Base-by-base conservation (phyloP, 148 eudicot genomes). In the Arctostaphylos glauca region DNA sequence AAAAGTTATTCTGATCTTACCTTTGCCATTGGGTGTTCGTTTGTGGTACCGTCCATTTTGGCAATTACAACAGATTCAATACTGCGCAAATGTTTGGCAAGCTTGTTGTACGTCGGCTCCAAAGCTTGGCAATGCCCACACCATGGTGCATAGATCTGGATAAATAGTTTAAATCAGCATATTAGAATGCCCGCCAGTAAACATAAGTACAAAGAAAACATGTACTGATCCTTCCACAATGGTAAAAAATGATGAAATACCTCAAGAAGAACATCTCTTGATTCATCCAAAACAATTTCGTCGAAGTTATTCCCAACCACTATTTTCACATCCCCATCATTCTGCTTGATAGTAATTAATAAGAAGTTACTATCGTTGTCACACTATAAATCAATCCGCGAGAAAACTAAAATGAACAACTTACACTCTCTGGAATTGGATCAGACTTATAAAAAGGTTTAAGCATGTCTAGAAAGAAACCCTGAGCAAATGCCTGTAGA, bases 11-110 rank as follows among this genome's bases (percentile, higher is more conserved):
- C 15, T 0, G 21, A 79, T 50, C 21, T 74, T 92, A 96, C 98
- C 98, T 92, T 96, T 13, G 91, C 96, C 70, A 85, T 89, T 2
- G 96, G 98, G 88, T 96, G 98, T 81, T 96, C 98, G 74, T 96
- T 96, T 80, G 98, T 94, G 77, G 98, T 96, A 83, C 98, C 98
- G 48, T 96, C 98, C 98, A 96, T 96, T 86, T 96, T 96, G 84
- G 98, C 97, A 76, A 96, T 83, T 53, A 91, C 89, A 75, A 96
- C 86, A 59, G 98, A 96, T 52, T 96, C 91, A 54, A 96, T 84
- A 66, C 90, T 90, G 53, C 90, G 92, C 79, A 96, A 86, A 90
- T 94, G 96, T 59, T 87, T 91, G 47, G 95, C 98, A 54, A 96
- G 98, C 79, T 92, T 94, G 86, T 93, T 93, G 92, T 92, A 96